Evolutionary conservation across 2,329 filamentous ascomycete genomes (phyloP).

Genomic region (Fusarium continuum): DNA sequence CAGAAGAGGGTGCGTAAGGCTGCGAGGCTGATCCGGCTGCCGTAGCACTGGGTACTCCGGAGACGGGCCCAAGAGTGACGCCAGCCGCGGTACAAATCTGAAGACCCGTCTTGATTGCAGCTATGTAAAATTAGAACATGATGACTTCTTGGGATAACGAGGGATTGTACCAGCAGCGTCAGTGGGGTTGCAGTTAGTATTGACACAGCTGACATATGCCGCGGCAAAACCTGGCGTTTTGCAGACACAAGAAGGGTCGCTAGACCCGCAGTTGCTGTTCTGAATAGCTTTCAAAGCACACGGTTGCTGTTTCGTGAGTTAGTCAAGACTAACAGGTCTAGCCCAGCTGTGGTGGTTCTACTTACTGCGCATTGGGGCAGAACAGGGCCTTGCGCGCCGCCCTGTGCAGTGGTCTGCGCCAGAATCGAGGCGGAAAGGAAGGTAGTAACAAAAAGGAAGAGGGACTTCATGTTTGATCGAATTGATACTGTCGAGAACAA

Average conservation of each 20-base stretch:
- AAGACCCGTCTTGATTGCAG: not conserved
- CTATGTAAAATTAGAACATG: not conserved
- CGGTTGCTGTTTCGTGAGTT: not conserved
- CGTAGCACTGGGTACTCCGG: not conserved
- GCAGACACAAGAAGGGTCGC: slow-evolving; percentile 15
- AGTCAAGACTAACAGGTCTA: not conserved
- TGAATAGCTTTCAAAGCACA: slow-evolving; percentile 6
- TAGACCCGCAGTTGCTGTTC: slow-evolving; percentile 1
- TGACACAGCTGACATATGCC: not conserved
- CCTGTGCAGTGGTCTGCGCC: not conserved
- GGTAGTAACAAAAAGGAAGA: not conserved
- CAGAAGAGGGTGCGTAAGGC: not conserved
- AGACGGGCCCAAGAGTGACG: not conserved
- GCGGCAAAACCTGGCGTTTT: not conserved
- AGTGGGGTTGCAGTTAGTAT: not conserved
- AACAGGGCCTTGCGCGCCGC: not conserved
- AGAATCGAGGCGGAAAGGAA: slow-evolving; percentile 2
- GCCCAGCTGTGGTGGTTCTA: too few relatives aligned
- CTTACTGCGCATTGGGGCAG: slow-evolving; percentile 14
- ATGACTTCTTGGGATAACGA: not conserved
- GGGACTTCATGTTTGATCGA: slow-evolving; percentile 3
- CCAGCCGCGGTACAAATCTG: slow-evolving; percentile 6
- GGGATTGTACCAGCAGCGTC: slow-evolving; percentile 9
- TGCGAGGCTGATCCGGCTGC: not conserved
- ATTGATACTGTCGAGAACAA: too few relatives aligned